Evolutionary conservation across 1,284 basidiomycete species (phyloP).

Genomic region (Cutaneotrichosporon cavernicola): DNA sequence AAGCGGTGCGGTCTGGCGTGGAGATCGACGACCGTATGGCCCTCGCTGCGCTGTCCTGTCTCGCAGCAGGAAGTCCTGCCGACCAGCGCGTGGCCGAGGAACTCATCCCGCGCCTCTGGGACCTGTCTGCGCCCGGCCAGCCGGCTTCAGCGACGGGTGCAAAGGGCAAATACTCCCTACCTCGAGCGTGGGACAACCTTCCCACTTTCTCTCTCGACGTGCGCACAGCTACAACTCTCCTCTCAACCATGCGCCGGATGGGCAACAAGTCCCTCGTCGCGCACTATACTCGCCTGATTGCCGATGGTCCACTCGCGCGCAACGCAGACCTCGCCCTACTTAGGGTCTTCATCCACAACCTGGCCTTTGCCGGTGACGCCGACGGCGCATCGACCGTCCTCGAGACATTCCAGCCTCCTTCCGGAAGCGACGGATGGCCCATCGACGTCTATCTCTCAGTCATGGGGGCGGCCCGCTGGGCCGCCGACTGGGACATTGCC

Average conservation of each 20-base stretch:
- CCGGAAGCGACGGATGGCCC: constrained; percentile 33
- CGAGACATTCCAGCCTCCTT: constrained; percentile 32
- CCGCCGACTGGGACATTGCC: constrained; percentile 37
- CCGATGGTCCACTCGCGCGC: constrained; percentile 19
- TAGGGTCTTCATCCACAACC: constrained; percentile 15
- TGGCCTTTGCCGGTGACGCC: constrained; percentile 25
- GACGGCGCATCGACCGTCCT: constrained; percentile 27
- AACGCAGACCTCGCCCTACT: constrained; percentile 25
- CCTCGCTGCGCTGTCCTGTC: constrained; percentile 29
- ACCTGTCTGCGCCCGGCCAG: constrained; percentile 31
- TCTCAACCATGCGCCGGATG: constrained; percentile 23
- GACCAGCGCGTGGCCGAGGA: constrained; percentile 35
- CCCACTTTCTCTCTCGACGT: constrained; percentile 26
- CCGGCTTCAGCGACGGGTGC: constrained; percentile 16
- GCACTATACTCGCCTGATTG: constrained; percentile 29
- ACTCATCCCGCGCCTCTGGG: constrained; percentile 36
- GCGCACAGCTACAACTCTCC: constrained; percentile 27
- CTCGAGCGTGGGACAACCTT: constrained; percentile 9
- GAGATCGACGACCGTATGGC: constrained; percentile 39
- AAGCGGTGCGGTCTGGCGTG: constrained; percentile 27
- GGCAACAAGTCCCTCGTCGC: constrained; percentile 18
- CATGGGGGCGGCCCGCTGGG: constrained; percentile 38
- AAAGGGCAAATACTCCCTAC: neutral
- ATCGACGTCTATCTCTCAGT: constrained; percentile 28
- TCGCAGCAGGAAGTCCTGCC: constrained; percentile 33